phyloP scores from a whole-genome alignment of 1,284 basidiomycete genomes.

The Cryptococcus sp. region DNA sequence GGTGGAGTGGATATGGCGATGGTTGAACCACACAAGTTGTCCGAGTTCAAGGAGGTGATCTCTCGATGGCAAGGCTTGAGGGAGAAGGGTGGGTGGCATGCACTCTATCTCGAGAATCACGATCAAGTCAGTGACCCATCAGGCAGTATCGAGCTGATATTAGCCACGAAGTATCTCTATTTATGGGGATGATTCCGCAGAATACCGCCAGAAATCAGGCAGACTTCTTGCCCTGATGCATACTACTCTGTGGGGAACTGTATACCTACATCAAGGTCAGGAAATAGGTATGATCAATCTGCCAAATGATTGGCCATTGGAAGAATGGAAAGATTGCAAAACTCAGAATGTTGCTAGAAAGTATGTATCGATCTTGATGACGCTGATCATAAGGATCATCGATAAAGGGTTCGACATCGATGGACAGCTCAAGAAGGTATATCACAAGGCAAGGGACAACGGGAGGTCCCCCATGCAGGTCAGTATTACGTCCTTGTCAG shows the following conservation, averaged over 20 bases:
- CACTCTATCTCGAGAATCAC: slow-evolving; percentile 11
- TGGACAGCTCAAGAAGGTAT: slow-evolving; percentile 56
- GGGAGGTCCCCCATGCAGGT: slow-evolving; percentile 48
- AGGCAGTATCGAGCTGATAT: background rate
- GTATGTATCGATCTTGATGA: slow-evolving; percentile 1
- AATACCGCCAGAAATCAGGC: slow-evolving; percentile 57
- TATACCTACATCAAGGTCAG: slow-evolving; percentile 66
- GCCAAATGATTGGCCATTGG: slow-evolving; percentile 61
- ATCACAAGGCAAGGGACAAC: slow-evolving; percentile 66
- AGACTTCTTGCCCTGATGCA: slow-evolving; percentile 64
- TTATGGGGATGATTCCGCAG: slow-evolving; percentile 59
- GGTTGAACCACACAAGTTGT: background rate
- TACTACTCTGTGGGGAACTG: slow-evolving; percentile 60
- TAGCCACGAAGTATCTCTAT: slow-evolving; percentile 59
- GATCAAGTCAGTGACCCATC: background rate
- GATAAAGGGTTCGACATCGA: slow-evolving; percentile 32
- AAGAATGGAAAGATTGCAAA: slow-evolving; percentile 62
- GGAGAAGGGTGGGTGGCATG: slow-evolving; percentile 11
- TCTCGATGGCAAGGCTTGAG: slow-evolving; percentile 12
- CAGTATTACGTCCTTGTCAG: slow-evolving; percentile 44
- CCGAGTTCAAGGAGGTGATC: slow-evolving; percentile 9
- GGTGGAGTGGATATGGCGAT: background rate
- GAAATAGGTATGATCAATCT: slow-evolving; percentile 68
- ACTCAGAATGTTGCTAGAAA: slow-evolving; percentile 6
- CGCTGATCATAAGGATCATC: background rate